Evolutionary conservation across 495 filamentous ascomycete genomes (phyloP).

Genomic region (Stereocaulon alpinum): DNA sequence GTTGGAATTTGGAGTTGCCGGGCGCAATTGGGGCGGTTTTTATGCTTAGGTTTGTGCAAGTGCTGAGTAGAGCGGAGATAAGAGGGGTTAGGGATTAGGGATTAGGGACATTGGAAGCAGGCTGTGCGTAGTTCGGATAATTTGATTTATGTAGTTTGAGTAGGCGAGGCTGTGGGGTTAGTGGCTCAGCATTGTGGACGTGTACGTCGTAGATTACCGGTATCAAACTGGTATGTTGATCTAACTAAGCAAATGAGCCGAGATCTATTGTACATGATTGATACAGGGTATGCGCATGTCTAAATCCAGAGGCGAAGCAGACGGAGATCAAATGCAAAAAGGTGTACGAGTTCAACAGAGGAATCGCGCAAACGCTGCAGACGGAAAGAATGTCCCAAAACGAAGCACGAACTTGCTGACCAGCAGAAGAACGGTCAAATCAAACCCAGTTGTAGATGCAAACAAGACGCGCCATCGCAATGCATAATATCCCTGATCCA

Average conservation of each 20-base stretch:
- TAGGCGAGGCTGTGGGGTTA: no score
- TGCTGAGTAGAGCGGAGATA: neutral
- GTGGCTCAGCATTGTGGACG: neutral
- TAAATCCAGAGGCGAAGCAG: neutral
- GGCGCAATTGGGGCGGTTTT: no score
- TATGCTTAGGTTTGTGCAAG: no score
- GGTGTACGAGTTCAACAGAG: neutral
- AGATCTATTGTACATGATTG: neutral
- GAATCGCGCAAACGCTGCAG: neutral
- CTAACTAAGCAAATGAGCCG: neutral
- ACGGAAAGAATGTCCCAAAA: neutral
- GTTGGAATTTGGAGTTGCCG: no score
- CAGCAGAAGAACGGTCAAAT: neutral
- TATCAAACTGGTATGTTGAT: neutral
- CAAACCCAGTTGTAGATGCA: neutral
- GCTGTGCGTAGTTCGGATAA: no score
- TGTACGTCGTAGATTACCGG: no score
- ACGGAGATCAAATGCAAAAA: neutral
- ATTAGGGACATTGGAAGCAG: no score
- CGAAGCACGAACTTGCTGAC: neutral
- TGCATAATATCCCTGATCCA: neutral
- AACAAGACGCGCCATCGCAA: slow-evolving; percentile 6
- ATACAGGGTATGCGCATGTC: neutral
- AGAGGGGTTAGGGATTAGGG: no score
- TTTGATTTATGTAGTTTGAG: no score